Evolutionary conservation across 352 stramenopile genomes (phyloP), one percentile per base, ranked within the genome.

Genomic region (Phytophthora hybrid): DNA sequence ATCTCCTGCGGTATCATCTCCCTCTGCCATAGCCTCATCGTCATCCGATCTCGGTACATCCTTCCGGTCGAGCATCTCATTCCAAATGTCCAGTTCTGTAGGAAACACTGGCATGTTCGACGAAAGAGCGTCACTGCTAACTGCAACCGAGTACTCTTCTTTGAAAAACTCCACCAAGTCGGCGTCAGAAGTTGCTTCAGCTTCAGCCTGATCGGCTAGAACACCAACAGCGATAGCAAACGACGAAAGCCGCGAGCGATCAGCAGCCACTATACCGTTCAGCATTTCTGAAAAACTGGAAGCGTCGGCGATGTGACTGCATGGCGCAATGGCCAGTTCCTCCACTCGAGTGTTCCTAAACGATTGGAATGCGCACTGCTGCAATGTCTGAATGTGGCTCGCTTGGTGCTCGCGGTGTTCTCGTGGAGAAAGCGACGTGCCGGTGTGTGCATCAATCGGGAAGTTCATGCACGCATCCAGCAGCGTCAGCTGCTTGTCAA

Each of bases 61-160:
- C 26, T 71, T 79, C 37, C 44, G 60, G 9, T 77, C 69, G 13
- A 93, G 65, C 61, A 93, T 67, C 29, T 83, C 71, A 73, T 88
- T 88, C 91, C 91, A 98, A 70, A 99, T 84, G 14, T 97, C 80
- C n/a, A 89, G 57, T 78, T 98, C 94, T 1, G 90, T 98, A 0
- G 92, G 93, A 51, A 90, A 93, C 23, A 97, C 49, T 6, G 77
- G 63, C 16, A 68, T 53, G 16, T 80, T 76, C 1, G 69, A 76
- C 32, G 62, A 72, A 29, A 63, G 34, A 13, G 51, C 21, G 23
- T 73, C 63, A n/a, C 69, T 63, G 29, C 4, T 69, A 52, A 3
- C 52, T 23, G 18, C n/a, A 73, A 65, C 21, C 13, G 89, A 81
- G 55, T 91, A 93, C 41, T 87, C 76, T 51, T 93, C 85, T 41